Conservation (phyloP, 768 basidiomycete species). For the Leccinum obscurum region DNA sequence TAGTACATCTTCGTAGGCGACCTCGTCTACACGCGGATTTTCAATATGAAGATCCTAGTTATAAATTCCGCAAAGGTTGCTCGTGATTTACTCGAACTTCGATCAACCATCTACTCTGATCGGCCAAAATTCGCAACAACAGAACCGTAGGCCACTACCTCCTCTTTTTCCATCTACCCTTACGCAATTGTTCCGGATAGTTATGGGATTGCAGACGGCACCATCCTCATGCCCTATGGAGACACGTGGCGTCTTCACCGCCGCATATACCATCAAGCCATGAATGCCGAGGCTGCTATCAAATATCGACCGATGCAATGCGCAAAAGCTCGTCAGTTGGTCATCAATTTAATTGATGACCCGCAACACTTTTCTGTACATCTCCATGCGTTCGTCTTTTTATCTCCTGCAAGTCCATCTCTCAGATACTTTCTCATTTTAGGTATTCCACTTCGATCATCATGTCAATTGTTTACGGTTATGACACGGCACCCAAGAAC, state of each 20-base stretch:
- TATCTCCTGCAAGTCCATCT: not conserved
- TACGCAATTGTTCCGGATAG: conserved; percentile 5
- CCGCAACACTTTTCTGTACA: conserved; percentile 30
- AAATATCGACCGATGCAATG: conserved; percentile 36
- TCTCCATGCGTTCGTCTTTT: conserved; percentile 22
- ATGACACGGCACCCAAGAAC: conserved; percentile 18
- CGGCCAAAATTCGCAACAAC: conserved; percentile 28
- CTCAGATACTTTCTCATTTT: not conserved
- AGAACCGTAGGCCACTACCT: conserved; percentile 18
- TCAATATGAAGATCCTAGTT: conserved; percentile 26
- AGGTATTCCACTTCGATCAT: conserved; percentile 31
- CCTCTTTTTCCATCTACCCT: not conserved
- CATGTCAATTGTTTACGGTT: conserved; percentile 31
- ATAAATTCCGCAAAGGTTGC: conserved; percentile 31
- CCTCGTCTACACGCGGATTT: conserved; percentile 22
- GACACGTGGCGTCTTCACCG: conserved; percentile 40
- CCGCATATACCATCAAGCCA: conserved; percentile 35
- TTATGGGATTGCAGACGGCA: conserved; percentile 37
- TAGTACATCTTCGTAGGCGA: conserved; percentile 14
- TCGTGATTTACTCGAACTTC: conserved; percentile 29
- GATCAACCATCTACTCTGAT: conserved; percentile 36
- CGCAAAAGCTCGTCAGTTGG: conserved; percentile 32
- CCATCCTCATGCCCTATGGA: conserved; percentile 38
- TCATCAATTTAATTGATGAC: conserved; percentile 32
- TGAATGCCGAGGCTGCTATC: conserved; percentile 28